phyloP scores from a whole-genome alignment of 352 stramenopile species.

The Peronospora destructor region DNA sequence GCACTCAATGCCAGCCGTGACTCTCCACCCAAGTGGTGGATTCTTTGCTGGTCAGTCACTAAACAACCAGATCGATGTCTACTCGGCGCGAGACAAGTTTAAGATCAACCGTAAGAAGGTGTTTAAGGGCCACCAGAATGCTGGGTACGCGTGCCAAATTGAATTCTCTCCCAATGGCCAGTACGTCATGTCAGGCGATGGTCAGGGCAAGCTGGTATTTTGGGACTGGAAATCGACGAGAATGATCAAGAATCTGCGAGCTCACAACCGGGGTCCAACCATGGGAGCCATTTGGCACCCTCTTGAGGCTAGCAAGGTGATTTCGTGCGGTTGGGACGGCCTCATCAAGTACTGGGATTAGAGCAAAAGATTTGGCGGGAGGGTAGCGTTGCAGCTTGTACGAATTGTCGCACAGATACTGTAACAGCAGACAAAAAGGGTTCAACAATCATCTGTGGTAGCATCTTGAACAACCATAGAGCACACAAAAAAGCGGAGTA shows the following conservation, averaged over 20 bases:
- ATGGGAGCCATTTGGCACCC: conserved; percentile 96
- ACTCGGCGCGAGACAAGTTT: conserved; percentile 93
- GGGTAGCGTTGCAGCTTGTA: neutral
- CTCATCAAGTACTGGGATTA: conserved; percentile 99
- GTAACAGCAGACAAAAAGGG: neutral
- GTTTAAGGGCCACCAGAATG: conserved; percentile 90
- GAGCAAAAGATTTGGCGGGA: neutral
- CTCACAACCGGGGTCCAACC: conserved; percentile 91
- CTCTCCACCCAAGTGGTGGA: conserved; percentile 87
- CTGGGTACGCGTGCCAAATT: conserved; percentile 96
- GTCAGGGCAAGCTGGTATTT: conserved; percentile 95
- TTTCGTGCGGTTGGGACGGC: conserved; percentile 98
- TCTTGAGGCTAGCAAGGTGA: conserved; percentile 93
- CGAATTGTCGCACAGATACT: neutral
- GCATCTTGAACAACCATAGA: neutral
- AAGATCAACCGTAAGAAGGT: conserved; percentile 90
- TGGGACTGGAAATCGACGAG: conserved; percentile 98
- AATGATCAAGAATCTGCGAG: conserved; percentile 80
- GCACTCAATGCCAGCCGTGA: conserved; percentile 97
- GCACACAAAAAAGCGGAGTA: neutral
- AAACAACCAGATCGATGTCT: conserved; percentile 98
- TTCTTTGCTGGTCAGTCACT: conserved; percentile 95
- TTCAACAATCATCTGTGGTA: neutral
- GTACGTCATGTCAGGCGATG: conserved; percentile 91
- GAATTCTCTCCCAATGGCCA: conserved; percentile 95